phyloP scores from a whole-genome alignment of 2,329 filamentous ascomycete genomes.

The Aspergillus eucalypticola region DNA sequence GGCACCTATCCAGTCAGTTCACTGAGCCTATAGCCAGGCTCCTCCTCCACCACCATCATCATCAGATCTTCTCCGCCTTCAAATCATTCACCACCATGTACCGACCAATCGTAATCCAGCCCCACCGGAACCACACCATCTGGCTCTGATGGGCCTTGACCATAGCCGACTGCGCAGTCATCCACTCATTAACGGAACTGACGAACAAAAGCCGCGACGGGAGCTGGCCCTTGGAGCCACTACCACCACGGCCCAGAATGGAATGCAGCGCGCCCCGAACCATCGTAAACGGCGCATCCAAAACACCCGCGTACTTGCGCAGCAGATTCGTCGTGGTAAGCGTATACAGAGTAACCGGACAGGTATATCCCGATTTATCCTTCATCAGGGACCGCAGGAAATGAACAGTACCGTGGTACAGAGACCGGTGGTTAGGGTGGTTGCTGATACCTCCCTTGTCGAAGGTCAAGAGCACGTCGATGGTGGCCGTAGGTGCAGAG shows the following conservation, averaged over 20 bases:
- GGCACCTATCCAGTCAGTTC: not conserved
- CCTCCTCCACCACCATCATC: no score
- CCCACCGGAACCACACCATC: slow-evolving; percentile 98
- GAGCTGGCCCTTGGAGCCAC: slow-evolving; percentile 51
- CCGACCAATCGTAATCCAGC: slow-evolving; percentile 85
- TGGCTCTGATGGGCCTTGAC: slow-evolving; percentile 86
- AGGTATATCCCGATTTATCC: slow-evolving; percentile 63
- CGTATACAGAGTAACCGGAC: slow-evolving; percentile 82
- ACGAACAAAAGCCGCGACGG: slow-evolving; percentile 67
- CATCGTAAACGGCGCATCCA: slow-evolving; percentile 76
- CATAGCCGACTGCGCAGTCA: slow-evolving; percentile 81
- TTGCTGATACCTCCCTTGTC: slow-evolving; percentile 78
- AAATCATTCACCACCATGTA: slow-evolving; percentile 98
- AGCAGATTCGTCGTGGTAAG: slow-evolving; percentile 69
- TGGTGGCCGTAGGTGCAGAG: slow-evolving; percentile 54
- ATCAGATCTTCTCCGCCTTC: slow-evolving; percentile 55
- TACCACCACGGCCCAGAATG: slow-evolving; percentile 12
- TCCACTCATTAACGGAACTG: slow-evolving; percentile 63
- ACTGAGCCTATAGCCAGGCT: not conserved
- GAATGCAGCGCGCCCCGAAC: slow-evolving; percentile 52
- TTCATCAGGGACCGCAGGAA: slow-evolving; percentile 70
- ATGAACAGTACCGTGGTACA: slow-evolving; percentile 75
- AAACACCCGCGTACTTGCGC: slow-evolving; percentile 77
- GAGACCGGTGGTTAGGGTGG: slow-evolving; percentile 90
- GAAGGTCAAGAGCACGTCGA: slow-evolving; percentile 88